These are phyloP conservation scores for Cladosporium velox DNA, from an alignment of 2,329 filamentous ascomycete species.

Conservation along the genomic window DNA sequence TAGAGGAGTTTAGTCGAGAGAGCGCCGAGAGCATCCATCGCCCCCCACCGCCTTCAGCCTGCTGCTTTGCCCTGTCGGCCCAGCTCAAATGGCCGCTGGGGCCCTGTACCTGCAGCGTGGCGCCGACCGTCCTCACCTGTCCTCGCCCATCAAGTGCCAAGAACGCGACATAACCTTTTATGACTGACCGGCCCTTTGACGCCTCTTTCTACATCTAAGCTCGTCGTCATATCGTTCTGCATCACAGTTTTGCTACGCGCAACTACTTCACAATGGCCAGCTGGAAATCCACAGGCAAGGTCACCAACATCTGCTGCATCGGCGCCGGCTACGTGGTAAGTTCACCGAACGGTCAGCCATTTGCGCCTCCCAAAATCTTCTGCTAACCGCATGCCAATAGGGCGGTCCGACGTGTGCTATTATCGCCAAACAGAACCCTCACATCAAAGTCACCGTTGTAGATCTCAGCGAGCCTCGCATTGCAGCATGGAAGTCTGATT, in stretches of 20 bases:
- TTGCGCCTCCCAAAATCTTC: background rate
- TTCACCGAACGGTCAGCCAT: constrained; percentile 1
- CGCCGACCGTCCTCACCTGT: constrained; percentile 7
- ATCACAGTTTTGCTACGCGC: background rate
- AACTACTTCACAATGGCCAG: constrained; percentile 7
- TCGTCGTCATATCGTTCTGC: background rate
- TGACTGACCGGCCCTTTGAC: constrained; percentile 3
- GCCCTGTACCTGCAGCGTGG: constrained; percentile 21
- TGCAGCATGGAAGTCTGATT: constrained; percentile 69
- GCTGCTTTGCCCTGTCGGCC: background rate
- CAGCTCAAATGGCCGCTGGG: background rate
- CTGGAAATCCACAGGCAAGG: constrained; percentile 21
- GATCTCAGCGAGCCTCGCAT: constrained; percentile 68
- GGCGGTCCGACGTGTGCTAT: constrained; percentile 70
- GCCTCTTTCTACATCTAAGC: background rate
- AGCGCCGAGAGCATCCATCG: constrained; percentile 14
- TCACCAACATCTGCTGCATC: constrained; percentile 64
- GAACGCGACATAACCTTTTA: constrained; percentile 16
- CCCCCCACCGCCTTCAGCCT: constrained; percentile 9
- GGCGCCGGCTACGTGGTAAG: constrained; percentile 70
- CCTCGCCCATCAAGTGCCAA: constrained; percentile 13
- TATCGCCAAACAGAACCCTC: constrained; percentile 70
- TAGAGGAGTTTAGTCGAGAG: background rate
- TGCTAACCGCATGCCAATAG: constrained; percentile 16
- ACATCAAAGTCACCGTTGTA: constrained; percentile 71